Percentiles rank a stretch among this genome's conserved stretches.
These are phyloP conservation scores for Chiua sp. DNA, from an alignment of 1,284 basidiomycete species.

Conservation along the genomic window DNA sequence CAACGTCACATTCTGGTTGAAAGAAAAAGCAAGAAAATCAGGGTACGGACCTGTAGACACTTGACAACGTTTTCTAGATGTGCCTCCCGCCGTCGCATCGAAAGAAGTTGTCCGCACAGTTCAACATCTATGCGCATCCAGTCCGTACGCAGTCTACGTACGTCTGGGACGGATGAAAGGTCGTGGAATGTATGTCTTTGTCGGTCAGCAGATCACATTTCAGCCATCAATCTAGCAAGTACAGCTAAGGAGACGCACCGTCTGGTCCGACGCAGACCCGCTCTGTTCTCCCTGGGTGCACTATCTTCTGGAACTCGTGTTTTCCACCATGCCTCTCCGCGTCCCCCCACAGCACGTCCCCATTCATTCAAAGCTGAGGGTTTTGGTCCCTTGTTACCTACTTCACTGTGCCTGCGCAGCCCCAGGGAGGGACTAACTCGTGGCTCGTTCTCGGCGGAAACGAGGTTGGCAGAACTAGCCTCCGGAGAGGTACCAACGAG, in stretches of 20 bases:
- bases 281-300: slow-evolving; percentile 6
- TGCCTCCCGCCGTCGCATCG: slow-evolving; percentile 67
- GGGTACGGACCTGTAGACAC: slow-evolving; percentile 40
- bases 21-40: slow-evolving; percentile 6
- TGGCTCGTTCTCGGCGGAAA: slow-evolving; percentile 19
- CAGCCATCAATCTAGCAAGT: slow-evolving; percentile 8
- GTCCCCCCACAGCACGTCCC: slow-evolving; percentile 26
- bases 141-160: slow-evolving; percentile 57
- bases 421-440: slow-evolving; percentile 12
- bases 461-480: slow-evolving; percentile 48
- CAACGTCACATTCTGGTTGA: slow-evolving; percentile 2
- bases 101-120: slow-evolving; percentile 72
- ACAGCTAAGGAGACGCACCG: slow-evolving; percentile 18
- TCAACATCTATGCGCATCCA: slow-evolving; percentile 79
- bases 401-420: slow-evolving; percentile 1
- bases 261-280: slow-evolving; percentile 11
- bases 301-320: slow-evolving; percentile 17
- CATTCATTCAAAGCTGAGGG: slow-evolving; percentile 59
- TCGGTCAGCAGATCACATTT: slow-evolving; percentile 6
- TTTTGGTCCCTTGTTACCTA: slow-evolving; percentile 32
- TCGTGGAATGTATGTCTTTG: slow-evolving; percentile 71
- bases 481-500: slow-evolving; percentile 45
- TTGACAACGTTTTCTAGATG: slow-evolving; percentile 52
- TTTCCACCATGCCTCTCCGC: slow-evolving; percentile 31
- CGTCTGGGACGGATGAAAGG: slow-evolving; percentile 47